Conservation (phyloP, 768 basidiomycete genomes). For the Termitomyces sp. region DNA sequence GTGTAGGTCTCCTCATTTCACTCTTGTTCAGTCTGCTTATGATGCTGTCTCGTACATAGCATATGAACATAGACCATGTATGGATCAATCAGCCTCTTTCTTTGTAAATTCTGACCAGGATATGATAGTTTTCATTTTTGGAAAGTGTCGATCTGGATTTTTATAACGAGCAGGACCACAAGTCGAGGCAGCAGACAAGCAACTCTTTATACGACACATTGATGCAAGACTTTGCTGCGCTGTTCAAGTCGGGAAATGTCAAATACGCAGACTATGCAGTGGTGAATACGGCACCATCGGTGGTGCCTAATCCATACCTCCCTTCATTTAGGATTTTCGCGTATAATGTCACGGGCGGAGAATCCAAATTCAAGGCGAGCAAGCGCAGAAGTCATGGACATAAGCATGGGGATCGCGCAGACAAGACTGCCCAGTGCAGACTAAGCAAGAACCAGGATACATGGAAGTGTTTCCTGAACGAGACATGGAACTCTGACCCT, state of each 20-base stretch:
- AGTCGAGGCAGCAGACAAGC: neutral
- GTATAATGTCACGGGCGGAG: slow-evolving; percentile 61
- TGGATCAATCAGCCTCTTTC: slow-evolving; percentile 3
- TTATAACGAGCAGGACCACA: slow-evolving; percentile 19
- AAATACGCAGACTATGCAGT: slow-evolving; percentile 66
- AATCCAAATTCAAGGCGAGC: slow-evolving; percentile 20
- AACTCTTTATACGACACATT: slow-evolving; percentile 50
- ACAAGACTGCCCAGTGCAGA: slow-evolving; percentile 42
- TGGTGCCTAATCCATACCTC: slow-evolving; percentile 84
- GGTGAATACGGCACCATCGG: slow-evolving; percentile 74
- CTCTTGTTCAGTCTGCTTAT: slow-evolving; percentile 22
- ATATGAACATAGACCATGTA: slow-evolving; percentile 85
- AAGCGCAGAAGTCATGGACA: slow-evolving; percentile 41
- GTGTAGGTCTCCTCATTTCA: slow-evolving; percentile 42
- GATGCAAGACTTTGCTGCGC: slow-evolving; percentile 55
- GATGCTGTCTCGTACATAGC: slow-evolving; percentile 28
- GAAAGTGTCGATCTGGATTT: slow-evolving; percentile 50
- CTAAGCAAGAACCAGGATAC: slow-evolving; percentile 46
- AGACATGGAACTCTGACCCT: slow-evolving; percentile 55
- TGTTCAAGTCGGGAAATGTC: slow-evolving; percentile 47
- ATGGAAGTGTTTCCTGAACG: slow-evolving; percentile 58
- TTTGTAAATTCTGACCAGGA: slow-evolving; percentile 6
- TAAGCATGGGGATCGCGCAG: slow-evolving; percentile 36
- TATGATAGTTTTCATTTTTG: slow-evolving; percentile 46
- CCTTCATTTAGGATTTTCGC: slow-evolving; percentile 77